Evolutionary conservation across 2,329 filamentous ascomycete genomes (phyloP).

Genomic region (Periconia sp.): DNA sequence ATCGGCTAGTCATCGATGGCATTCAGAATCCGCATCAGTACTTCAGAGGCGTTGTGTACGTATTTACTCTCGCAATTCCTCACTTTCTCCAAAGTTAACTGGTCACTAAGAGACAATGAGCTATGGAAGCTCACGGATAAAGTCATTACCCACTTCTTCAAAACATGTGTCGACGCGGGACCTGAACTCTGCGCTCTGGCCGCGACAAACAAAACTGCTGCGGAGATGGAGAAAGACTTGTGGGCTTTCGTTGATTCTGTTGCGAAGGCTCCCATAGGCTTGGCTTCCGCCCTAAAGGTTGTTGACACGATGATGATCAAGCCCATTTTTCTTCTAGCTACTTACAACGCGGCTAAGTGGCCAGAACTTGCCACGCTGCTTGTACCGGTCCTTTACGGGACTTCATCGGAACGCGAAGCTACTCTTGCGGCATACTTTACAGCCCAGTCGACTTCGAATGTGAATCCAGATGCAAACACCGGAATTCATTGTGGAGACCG

Average conservation of each 20-base stretch:
- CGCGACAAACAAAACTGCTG: conserved; percentile 1
- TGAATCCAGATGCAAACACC: not conserved
- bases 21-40: conserved; percentile 41
- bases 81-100: conserved; percentile 2
- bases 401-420: conserved; percentile 1
- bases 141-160: conserved; percentile 55
- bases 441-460: not conserved
- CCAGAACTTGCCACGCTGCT: too few relatives aligned
- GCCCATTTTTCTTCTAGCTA: too few relatives aligned
- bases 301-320: too few relatives aligned
- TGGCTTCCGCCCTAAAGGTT: too few relatives aligned
- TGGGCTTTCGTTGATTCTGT: too few relatives aligned
- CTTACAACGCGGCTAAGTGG: too few relatives aligned
- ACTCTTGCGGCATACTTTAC: conserved; percentile 4
- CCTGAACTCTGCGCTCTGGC: conserved; percentile 9
- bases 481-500: conserved; percentile 2
- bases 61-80: not conserved
- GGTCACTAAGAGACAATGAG: conserved; percentile 3
- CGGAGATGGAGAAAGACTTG: too few relatives aligned
- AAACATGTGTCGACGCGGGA: conserved; percentile 59
- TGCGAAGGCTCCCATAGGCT: too few relatives aligned
- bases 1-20: conserved; percentile 45
- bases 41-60: conserved; percentile 3
- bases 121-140: conserved; percentile 2
- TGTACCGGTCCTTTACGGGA: too few relatives aligned